A percentile compares a stretch with the other conserved stretches of the same genome.
Conservation (phyloP, 306 rosid genomes). For the Adenanthera pavonina region DNA sequence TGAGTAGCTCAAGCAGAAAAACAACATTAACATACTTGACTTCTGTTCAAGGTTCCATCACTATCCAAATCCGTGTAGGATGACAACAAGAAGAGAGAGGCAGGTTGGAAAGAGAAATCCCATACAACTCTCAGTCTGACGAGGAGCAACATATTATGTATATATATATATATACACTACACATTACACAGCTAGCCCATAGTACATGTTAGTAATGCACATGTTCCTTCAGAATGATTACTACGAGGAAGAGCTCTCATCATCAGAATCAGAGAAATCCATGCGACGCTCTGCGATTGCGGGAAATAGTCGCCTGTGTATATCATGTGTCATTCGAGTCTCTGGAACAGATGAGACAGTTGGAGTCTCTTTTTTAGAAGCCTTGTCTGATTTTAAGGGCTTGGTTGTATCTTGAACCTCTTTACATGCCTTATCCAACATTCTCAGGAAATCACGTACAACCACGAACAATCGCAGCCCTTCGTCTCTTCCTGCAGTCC, state of each 20-base stretch:
- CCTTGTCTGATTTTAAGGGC: conserved; percentile 35
- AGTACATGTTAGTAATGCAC: background rate
- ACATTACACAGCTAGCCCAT: background rate
- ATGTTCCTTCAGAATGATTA: conserved; percentile 37
- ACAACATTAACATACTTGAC: background rate
- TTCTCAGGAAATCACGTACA: conserved; percentile 81
- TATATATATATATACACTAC: background rate
- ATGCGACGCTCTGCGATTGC: conserved; percentile 71
- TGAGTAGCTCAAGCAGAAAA: background rate
- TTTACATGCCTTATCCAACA: conserved; percentile 75
- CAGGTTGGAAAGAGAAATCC: background rate
- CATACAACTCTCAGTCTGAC: background rate
- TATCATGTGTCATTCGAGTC: conserved; percentile 6
- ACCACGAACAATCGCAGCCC: conserved; percentile 74
- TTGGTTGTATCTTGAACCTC: conserved; percentile 54
- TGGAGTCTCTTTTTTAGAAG: conserved; percentile 54
- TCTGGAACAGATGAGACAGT: conserved; percentile 33
- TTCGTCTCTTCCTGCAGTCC: conserved; percentile 84
- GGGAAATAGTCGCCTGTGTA: conserved; percentile 66
- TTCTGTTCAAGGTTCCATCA: conserved; percentile 6
- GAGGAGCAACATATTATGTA: background rate
- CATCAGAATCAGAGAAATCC: conserved; percentile 71
- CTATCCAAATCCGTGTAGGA: background rate
- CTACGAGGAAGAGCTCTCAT: conserved; percentile 50
- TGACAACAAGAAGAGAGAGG: background rate